Conservation (phyloP, 2,329 filamentous ascomycete species). For the Calycina herbarum region DNA sequence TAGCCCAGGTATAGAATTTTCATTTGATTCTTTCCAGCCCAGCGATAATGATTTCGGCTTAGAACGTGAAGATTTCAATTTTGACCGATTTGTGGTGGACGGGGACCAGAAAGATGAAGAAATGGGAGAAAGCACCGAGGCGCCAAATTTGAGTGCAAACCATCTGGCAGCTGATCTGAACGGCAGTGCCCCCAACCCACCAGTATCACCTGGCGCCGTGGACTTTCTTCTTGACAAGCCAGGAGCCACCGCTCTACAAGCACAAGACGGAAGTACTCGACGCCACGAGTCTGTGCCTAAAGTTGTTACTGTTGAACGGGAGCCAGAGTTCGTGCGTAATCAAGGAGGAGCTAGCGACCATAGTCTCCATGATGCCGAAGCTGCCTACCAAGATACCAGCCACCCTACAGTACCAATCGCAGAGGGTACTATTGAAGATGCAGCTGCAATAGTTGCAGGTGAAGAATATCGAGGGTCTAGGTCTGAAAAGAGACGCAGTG, state of each 20-base stretch:
- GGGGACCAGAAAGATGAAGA: too few relatives aligned
- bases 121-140: too few relatives aligned
- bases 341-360: conserved; percentile 25
- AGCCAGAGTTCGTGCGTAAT: conserved; percentile 43
- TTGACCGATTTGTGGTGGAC: too few relatives aligned
- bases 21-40: too few relatives aligned
- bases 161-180: too few relatives aligned
- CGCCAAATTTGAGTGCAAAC: too few relatives aligned
- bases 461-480: conserved; percentile 36
- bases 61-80: too few relatives aligned
- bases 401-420: conserved; percentile 51
- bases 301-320: conserved; percentile 54
- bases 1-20: not conserved
- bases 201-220: too few relatives aligned
- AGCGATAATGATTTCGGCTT: too few relatives aligned
- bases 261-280: not conserved
- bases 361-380: conserved; percentile 44
- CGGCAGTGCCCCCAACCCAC: too few relatives aligned
- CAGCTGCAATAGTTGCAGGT: conserved; percentile 45
- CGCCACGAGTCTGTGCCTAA: conserved; percentile 39
- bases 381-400: conserved; percentile 47
- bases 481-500: conserved; percentile 40
- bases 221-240: too few relatives aligned
- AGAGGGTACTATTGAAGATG: conserved; percentile 47
- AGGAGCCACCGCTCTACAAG: too few relatives aligned